Percentiles rank a stretch among this genome's conserved stretches.
phyloP scores from a whole-genome alignment of 2,329 filamentous ascomycete genomes.

The Claviceps sorghi region DNA sequence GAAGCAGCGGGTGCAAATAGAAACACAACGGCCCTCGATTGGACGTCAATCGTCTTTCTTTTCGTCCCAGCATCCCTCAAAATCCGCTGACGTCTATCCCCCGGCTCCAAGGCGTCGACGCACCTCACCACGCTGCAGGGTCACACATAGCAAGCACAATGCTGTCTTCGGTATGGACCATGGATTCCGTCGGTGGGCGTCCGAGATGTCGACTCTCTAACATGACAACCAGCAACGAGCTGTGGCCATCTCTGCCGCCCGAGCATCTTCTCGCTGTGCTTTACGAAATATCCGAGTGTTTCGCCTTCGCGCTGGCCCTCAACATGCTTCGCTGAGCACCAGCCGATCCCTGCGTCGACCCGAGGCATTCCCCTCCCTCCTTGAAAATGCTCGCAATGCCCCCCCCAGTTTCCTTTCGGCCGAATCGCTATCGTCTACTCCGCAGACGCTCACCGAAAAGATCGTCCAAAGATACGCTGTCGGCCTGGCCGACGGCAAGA shows the following conservation, averaged over 20 bases:
- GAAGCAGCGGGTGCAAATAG: neutral
- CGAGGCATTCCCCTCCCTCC: constrained; percentile 48
- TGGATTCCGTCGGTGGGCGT: neutral
- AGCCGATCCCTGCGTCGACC: neutral
- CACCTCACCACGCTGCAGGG: neutral
- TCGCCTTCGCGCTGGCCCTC: neutral
- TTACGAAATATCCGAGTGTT: neutral
- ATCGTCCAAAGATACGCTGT: constrained; percentile 73
- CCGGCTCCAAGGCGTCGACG: neutral
- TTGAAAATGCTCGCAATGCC: constrained; percentile 36
- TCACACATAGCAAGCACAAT: neutral
- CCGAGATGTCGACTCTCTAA: neutral
- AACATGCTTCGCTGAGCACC: neutral
- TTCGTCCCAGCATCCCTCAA: neutral
- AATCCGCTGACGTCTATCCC: neutral
- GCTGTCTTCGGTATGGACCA: neutral
- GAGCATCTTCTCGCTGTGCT: neutral
- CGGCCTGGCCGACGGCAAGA: constrained; percentile 61
- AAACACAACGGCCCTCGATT: neutral
- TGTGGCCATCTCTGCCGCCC: neutral
- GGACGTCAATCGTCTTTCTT: neutral
- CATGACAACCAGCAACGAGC: neutral
- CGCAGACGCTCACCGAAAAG: constrained; percentile 58
- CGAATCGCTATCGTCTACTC: constrained; percentile 16
- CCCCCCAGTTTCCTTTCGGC: constrained; percentile 38